Evolutionary conservation across 2,329 filamentous ascomycete species (phyloP), one percentile per base, ranked within the genome.

Genomic region (Fusarium sp.): DNA sequence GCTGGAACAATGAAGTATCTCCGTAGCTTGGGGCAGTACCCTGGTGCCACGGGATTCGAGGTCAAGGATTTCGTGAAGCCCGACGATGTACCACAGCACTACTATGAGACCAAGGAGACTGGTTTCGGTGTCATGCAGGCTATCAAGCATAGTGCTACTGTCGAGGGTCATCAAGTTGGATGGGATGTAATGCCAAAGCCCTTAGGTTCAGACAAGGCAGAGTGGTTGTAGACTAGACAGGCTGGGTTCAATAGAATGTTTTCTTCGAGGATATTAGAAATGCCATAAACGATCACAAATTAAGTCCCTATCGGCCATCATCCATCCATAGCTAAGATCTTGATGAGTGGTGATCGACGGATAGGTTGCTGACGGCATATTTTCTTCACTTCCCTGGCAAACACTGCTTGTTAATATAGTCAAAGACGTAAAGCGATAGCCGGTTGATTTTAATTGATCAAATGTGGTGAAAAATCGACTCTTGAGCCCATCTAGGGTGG

Each of bases 1-100:
- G 89, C 87, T 0, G 88, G 86, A 1, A 83, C 85, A 4, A 87
- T 87, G 86, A 89, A 87, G 73, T 90, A 90, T 76, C 76, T 91
- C 40, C 82, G 87, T 31, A 88, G 87, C 34, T 74, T 91, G 16
- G 89, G 89, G 0, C 88, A 88, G 66, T 86, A 85, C 70, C 78
- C 82, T 5, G 86, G 82, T 0, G 76, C 72, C 2, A 80, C 73
- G 3, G 87, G 87, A 0, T 90, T 89, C 50, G 74, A 84, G 5
- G 45, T 4, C 6, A 72, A 65, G 13, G 80, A 85, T 66, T 81
- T 80, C 37, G 72, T 75, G 8, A 73, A 67, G 5, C 70, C 80
- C 0, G 66, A 72, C 0, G 75, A 80, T 31, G 85, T 83, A 18
- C 75, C 81, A 0, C 59, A 71, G 0, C 67, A 79, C 10, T 86